These are phyloP conservation scores for Jaapia argillacea DNA, from an alignment of 768 basidiomycete genomes.

Conservation along the genomic window DNA sequence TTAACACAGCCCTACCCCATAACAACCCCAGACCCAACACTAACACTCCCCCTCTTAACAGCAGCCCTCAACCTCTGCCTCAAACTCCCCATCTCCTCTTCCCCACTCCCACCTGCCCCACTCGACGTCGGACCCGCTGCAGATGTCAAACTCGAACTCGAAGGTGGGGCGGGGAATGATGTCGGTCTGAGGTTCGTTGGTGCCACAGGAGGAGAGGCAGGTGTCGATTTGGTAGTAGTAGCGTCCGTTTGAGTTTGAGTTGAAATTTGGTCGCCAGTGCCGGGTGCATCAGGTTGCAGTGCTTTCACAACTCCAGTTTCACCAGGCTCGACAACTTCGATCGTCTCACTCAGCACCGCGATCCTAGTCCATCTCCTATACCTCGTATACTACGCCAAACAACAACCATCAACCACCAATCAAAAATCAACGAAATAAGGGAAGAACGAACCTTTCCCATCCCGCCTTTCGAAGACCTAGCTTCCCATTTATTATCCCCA, in stretches of 20 bases:
- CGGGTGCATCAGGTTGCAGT: slow-evolving; percentile 5
- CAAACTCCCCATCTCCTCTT: slow-evolving; percentile 11
- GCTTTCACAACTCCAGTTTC: slow-evolving; percentile 9
- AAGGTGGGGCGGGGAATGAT: not conserved
- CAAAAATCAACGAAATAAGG: not conserved
- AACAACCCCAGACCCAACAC: no score
- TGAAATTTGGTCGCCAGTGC: slow-evolving; percentile 9
- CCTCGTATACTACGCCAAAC: slow-evolving; percentile 54
- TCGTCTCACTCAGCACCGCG: slow-evolving; percentile 64
- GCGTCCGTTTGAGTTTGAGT: not conserved
- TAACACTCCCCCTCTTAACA: slow-evolving; percentile 6
- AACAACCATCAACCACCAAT: not conserved
- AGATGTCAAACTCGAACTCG: not conserved
- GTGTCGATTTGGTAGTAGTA: not conserved
- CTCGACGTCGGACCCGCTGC: not conserved
- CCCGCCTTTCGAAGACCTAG: slow-evolving; percentile 60
- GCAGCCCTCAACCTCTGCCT: slow-evolving; percentile 15
- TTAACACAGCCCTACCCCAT: no score
- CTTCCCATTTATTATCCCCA: slow-evolving; percentile 94
- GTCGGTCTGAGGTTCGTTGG: not conserved
- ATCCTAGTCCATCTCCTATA: slow-evolving; percentile 81
- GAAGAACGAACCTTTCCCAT: slow-evolving; percentile 60
- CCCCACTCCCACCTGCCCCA: slow-evolving; percentile 3
- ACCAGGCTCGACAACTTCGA: slow-evolving; percentile 40
- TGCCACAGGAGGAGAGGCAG: not conserved